phyloP scores from a whole-genome alignment of 2,329 filamentous ascomycete species.

The Aureobasidium leucospermi region DNA sequence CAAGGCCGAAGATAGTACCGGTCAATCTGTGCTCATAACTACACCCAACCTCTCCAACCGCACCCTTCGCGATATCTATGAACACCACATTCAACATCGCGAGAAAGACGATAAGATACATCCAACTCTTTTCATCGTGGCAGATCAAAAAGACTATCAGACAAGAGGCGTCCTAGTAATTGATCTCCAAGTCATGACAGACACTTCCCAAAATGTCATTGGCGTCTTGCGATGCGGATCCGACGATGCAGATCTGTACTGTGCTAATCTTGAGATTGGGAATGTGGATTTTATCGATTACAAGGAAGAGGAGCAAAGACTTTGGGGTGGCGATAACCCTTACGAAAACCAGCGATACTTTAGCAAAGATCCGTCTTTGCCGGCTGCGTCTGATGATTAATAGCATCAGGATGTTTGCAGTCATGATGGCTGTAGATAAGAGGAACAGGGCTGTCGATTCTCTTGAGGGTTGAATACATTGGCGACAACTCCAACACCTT shows the following conservation, averaged over 20 bases:
- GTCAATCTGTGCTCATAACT: neutral
- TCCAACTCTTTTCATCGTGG: neutral
- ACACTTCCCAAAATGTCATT: neutral
- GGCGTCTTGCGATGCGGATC: neutral
- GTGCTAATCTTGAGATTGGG: neutral
- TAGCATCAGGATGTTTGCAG: neutral
- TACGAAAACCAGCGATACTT: neutral
- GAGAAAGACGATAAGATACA: neutral
- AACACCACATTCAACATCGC: neutral
- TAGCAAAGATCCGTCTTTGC: neutral
- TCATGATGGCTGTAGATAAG: too few relatives aligned
- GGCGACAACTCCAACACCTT: too few relatives aligned
- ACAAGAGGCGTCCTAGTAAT: neutral
- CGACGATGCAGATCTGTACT: neutral
- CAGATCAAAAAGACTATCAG: neutral
- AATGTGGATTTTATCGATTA: neutral
- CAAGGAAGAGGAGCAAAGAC: neutral
- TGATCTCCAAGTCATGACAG: neutral
- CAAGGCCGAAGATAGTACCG: neutral
- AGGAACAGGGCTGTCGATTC: too few relatives aligned
- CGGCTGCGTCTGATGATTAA: neutral
- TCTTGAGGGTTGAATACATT: too few relatives aligned
- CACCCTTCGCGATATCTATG: neutral
- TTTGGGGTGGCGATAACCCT: neutral
- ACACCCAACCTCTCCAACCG: neutral